phyloP scores from a whole-genome alignment of 371 early-diverging fungal genomes.

The Mucor velutinosus region DNA sequence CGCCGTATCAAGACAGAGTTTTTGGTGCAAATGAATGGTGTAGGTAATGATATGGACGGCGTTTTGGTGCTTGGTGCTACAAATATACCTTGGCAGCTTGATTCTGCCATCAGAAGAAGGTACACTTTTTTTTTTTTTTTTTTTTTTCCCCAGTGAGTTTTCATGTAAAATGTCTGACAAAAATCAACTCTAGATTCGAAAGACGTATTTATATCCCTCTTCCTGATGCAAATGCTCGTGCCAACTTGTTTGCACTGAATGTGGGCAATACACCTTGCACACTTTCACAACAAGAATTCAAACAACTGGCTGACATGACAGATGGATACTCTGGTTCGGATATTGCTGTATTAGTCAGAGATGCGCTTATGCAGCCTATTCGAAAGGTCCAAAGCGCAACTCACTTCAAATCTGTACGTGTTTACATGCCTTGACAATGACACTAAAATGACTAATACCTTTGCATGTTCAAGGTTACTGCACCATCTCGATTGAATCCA shows the following conservation, averaged over 20 bases:
- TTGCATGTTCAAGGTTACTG: conserved; percentile 29
- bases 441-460: neutral
- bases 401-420: conserved; percentile 82
- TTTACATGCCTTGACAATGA: neutral
- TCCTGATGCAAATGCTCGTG: conserved; percentile 86
- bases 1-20: conserved; percentile 93
- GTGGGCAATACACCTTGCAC: conserved; percentile 89
- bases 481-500: conserved; percentile 67
- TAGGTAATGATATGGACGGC: conserved; percentile 92
- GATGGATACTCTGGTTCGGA: conserved; percentile 97
- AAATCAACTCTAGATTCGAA: conserved; percentile 73
- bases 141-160: neutral
- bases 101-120: conserved; percentile 91
- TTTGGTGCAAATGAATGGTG: conserved; percentile 98
- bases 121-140: conserved; percentile 19
- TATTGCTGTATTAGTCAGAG: conserved; percentile 91
- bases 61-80: conserved; percentile 95
- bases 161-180: neutral
- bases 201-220: conserved; percentile 96
- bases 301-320: conserved; percentile 74
- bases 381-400: conserved; percentile 94
- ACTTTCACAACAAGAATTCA: conserved; percentile 72
- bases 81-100: conserved; percentile 96
- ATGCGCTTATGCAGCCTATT: conserved; percentile 96
- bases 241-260: conserved; percentile 88